Conservation (phyloP, 345 rosid species). For the Murraya koenigii region DNA sequence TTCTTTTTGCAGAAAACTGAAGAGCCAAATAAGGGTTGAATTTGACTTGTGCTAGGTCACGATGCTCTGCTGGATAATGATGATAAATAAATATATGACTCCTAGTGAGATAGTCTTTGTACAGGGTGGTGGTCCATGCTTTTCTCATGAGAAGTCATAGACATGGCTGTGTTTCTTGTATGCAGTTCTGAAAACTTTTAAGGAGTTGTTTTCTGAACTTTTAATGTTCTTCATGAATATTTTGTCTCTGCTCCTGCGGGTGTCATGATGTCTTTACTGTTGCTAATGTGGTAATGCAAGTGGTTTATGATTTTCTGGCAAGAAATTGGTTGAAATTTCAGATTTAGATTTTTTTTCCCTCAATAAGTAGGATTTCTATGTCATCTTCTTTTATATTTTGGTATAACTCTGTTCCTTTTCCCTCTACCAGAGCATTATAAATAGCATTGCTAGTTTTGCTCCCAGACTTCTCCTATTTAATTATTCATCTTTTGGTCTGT, state of each 20-base stretch:
- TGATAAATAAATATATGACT: constrained; percentile 19
- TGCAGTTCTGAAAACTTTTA: background rate
- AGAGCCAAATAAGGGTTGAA: constrained; percentile 19
- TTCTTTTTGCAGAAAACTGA: constrained; percentile 20
- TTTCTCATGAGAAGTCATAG: background rate
- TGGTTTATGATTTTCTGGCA: background rate
- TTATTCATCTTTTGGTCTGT: background rate
- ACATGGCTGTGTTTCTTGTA: background rate
- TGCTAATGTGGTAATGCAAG: background rate
- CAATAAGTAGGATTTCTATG: background rate
- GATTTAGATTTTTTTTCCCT: background rate
- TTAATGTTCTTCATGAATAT: background rate
- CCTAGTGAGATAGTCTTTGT: constrained; percentile 5
- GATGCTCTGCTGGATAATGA: background rate
- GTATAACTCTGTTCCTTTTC: background rate
- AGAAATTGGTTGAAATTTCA: background rate
- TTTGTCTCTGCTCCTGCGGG: background rate
- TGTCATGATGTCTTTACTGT: background rate
- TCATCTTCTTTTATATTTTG: background rate
- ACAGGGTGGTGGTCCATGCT: background rate
- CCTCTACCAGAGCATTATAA: background rate
- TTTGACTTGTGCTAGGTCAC: background rate
- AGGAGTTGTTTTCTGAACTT: background rate
- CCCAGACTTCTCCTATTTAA: background rate
- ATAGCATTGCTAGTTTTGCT: background rate